Evolutionary conservation across 2,329 filamentous ascomycete species (phyloP), one percentile per base, ranked within the genome.

Genomic region (Passalora sequoiae): DNA sequence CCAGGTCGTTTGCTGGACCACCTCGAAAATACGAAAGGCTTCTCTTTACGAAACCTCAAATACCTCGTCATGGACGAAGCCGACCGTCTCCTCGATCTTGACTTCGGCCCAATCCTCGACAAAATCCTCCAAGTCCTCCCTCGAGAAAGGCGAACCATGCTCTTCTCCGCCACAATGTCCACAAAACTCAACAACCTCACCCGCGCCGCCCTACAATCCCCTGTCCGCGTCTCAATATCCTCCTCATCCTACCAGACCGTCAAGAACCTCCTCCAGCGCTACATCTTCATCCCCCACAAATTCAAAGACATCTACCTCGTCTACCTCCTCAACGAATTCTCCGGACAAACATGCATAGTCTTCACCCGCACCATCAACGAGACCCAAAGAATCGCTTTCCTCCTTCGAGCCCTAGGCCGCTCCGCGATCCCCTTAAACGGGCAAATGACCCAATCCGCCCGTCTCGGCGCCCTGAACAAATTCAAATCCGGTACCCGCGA

Each of bases 21-120:
- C 58, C 71, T 97, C 6, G 89, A 97, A 64, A 95, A 95, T 68
- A 98, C 92, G 2, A 96, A 95, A 66, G 91, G 92, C 8, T 97
- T 98, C 68, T 89, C 84, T 1, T 70, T 97, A 37, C 78, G 84
- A 21, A 76, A 77, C 3, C 72, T 96, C 27, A 89, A 89, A 60
- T 95, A 91, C 61, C 73, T 97, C 3, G 89, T 96, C 49, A 89
- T 97, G 79, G 91, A 96, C 61, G 91, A 96, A 69, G 91, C 91
- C 17, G 91, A 97, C 65, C 76, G 89, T 46, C 75, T 97, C 7
- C 77, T 97, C 1, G 92, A 98, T 61, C 82, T 96, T 63, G 89
- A 96, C 64, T 97, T 97, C 56, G 89, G 89, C 0, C 87, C 89
- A 2, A 84, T 89, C 16, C 79, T 97, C 27, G 88, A 96, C 67